Evolutionary conservation across 2,329 filamentous ascomycete genomes (phyloP).

Genomic region (Cadophora sp.): DNA sequence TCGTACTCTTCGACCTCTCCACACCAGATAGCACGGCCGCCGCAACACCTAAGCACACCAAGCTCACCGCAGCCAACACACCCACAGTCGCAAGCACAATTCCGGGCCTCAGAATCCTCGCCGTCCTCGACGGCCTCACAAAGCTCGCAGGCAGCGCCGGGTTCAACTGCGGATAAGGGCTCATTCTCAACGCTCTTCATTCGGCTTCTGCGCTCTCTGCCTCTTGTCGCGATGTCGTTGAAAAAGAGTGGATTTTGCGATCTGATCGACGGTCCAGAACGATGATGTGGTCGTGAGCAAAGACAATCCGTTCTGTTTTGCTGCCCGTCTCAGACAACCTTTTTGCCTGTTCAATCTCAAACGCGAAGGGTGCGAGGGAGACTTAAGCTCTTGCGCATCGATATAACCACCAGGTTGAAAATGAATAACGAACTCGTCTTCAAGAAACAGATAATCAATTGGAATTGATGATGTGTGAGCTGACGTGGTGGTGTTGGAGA

Average conservation of each 20-base stretch:
- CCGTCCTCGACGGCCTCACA: conserved; percentile 23
- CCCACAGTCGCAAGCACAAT: conserved; percentile 31
- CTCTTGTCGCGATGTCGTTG: neutral
- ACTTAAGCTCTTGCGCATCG: conserved; percentile 9
- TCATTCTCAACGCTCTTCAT: conserved; percentile 21
- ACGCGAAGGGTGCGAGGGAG: conserved; percentile 23
- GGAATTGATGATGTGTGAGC: conserved; percentile 10
- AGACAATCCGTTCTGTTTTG: conserved; percentile 9
- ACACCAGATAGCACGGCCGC: conserved; percentile 19
- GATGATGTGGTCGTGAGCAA: conserved; percentile 21
- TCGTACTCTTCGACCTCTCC: conserved; percentile 26
- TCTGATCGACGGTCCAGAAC: conserved; percentile 6
- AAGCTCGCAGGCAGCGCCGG: conserved; percentile 24
- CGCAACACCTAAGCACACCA: conserved; percentile 28
- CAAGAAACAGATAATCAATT: neutral
- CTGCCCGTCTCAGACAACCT: conserved; percentile 23
- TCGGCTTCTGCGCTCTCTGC: conserved; percentile 12
- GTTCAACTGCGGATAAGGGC: conserved; percentile 24
- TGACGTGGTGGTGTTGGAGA: conserved; percentile 1
- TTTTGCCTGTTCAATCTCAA: conserved; percentile 31
- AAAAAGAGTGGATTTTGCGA: conserved; percentile 13
- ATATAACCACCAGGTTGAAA: conserved; percentile 15
- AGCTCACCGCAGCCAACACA: conserved; percentile 25
- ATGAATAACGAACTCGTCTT: neutral
- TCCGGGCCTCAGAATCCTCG: conserved; percentile 30